Base-by-base conservation (phyloP, 1,284 basidiomycete genomes). In the Irpex sp. region DNA sequence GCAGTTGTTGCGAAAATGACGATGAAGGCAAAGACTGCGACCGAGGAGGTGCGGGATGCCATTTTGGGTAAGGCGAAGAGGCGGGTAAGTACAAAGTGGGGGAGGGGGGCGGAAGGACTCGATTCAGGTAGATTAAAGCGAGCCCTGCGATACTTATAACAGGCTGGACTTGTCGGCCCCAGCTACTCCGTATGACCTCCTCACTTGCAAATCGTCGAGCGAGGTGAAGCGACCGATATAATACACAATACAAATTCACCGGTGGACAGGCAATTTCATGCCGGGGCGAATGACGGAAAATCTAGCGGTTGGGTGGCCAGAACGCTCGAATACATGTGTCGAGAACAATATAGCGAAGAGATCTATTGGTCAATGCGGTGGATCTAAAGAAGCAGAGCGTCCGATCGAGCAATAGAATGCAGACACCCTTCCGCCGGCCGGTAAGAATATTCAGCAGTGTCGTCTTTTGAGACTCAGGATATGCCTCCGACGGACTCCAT, bases 401-500 rank as follows among this genome's bases (percentile, higher is more conserved):
- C 39, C 80, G 74, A n/a, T 75, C 75, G 53, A 80, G 67, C 49
- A 79, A 63, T 45, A 80, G 73, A 18, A 77, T 71, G 5, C 78
- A 78, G 5, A 77, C 62, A 12, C 69, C 51, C 12, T 56, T 49
- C 8, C 23, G 35, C n/a, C 19, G 28, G 23, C 21, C 47, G 48
- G 12, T 61, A 10, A 58, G 48, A 58, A 62, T 62, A 33, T 33
- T 33, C 28, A 33, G 28, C 28, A 33, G 28, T 33, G 28, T 33
- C 28, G 28, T 33, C 28, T 33, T 33, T 33, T 33, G 45, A 48
- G 56, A 28, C 6, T n/a, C 5, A 14, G 18, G 52, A 54, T 54
- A 63, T 64, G 5, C 77, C 77, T 45, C 77, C 78, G 7, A 82
- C 80, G 5, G 80, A 81, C 63, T 79, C 77, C 76, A 80, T 80